Percentiles rank a stretch among this genome's conserved stretches.
These are phyloP conservation scores for Taphrina pruni DNA, from an alignment of 1,139 yeast genomes.

Conservation along the genomic window DNA sequence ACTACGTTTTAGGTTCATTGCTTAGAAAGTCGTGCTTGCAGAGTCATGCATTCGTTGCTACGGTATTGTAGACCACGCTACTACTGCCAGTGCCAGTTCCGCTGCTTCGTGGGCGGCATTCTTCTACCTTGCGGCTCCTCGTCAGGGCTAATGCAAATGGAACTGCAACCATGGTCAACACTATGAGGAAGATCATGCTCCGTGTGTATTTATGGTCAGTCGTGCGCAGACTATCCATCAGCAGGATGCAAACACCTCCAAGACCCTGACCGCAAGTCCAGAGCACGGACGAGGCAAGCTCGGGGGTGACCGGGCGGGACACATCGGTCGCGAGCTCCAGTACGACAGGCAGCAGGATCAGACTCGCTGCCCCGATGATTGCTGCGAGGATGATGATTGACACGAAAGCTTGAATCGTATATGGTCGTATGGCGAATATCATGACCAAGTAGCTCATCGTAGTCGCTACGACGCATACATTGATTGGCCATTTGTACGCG, in stretches of 20 bases:
- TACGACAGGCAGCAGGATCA: constrained; percentile 51
- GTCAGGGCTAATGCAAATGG: constrained; percentile 17
- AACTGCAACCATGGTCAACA: constrained; percentile 4
- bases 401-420: constrained; percentile 49
- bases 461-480: constrained; percentile 7
- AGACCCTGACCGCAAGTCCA: constrained; percentile 53
- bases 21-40: no score
- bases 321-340: constrained; percentile 52
- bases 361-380: constrained; percentile 52
- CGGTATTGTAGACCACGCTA: not conserved
- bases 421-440: constrained; percentile 21
- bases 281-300: constrained; percentile 50
- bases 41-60: constrained; percentile 1
- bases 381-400: constrained; percentile 48
- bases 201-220: constrained; percentile 17
- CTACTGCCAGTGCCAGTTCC: not conserved
- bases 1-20: no score
- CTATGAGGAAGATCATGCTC: constrained; percentile 13
- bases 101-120: constrained; percentile 11
- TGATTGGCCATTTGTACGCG: constrained; percentile 48
- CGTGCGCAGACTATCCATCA: constrained; percentile 50
- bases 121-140: constrained; percentile 7
- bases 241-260: constrained; percentile 52
- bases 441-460: constrained; percentile 28
- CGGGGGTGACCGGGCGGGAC: constrained; percentile 48